Evolutionary conservation across 306 rosid genomes (phyloP).

Genomic region (Hylodesmum podocarpum): DNA sequence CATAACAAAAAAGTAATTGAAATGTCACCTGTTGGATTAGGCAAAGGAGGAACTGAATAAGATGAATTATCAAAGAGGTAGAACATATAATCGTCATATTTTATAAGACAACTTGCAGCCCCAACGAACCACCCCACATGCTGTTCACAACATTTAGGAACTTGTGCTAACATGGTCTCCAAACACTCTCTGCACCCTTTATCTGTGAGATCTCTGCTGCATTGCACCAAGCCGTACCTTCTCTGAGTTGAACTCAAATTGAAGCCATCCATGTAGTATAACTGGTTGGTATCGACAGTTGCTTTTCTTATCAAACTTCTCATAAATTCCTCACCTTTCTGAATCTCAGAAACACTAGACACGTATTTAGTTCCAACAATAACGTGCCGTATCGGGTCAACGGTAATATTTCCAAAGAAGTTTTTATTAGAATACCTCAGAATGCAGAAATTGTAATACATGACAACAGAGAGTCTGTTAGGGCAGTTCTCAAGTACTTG

Average conservation of each 20-base stretch:
- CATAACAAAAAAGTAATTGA: not conserved
- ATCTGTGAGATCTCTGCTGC: constrained; percentile 15
- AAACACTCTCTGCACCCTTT: not conserved
- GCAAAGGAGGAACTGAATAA: not conserved
- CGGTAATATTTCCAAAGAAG: not conserved
- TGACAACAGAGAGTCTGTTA: not conserved
- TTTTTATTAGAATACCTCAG: not conserved
- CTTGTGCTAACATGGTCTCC: not conserved
- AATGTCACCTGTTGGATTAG: not conserved
- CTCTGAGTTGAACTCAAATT: not conserved
- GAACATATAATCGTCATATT: constrained; percentile 18
- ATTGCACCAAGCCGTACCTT: constrained; percentile 27
- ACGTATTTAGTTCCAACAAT: not conserved
- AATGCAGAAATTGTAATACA: constrained; percentile 14
- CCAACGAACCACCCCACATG: not conserved
- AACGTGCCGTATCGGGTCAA: not conserved
- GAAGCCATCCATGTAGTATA: not conserved
- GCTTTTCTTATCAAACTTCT: constrained; percentile 10
- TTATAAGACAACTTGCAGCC: not conserved
- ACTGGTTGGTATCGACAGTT: not conserved
- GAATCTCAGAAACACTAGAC: not conserved
- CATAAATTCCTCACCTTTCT: not conserved
- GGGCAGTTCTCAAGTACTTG: not conserved
- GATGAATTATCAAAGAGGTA: not conserved
- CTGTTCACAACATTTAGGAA: not conserved